Evolutionary conservation across 2,329 filamentous ascomycete genomes (phyloP).

Genomic region (Colletotrichum horii): DNA sequence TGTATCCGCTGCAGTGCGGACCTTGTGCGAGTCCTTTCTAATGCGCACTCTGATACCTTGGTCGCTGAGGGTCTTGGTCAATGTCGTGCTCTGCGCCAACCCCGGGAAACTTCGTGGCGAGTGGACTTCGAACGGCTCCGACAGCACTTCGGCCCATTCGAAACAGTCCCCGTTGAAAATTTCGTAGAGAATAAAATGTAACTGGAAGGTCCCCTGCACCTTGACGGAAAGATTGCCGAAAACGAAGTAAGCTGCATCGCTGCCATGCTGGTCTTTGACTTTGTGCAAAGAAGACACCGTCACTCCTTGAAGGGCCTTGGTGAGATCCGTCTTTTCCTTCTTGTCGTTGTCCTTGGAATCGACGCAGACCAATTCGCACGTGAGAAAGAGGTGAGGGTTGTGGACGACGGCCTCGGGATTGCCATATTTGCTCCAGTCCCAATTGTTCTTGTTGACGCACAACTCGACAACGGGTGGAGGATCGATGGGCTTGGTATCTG

Average conservation of each 20-base stretch:
- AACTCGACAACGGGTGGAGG: constrained; percentile 86
- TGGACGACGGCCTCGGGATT: constrained; percentile 28
- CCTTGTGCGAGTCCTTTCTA: constrained; percentile 75
- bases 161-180: constrained; percentile 25
- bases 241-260: constrained; percentile 87
- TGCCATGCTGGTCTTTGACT: constrained; percentile 78
- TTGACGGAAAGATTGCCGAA: constrained; percentile 87
- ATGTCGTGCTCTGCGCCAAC: constrained; percentile 77
- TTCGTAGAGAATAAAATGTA: constrained; percentile 81
- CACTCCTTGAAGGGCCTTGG: constrained; percentile 69
- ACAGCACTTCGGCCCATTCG: constrained; percentile 48
- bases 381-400: constrained; percentile 54
- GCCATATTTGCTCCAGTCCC: constrained; percentile 44
- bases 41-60: constrained; percentile 84
- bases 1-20: constrained; percentile 53
- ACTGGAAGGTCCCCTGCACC: constrained; percentile 71
- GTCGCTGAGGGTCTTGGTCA: constrained; percentile 84
- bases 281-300: constrained; percentile 82
- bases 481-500: constrained; percentile 86
- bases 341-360: constrained; percentile 36
- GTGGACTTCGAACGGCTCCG: constrained; percentile 71
- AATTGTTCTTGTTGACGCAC: constrained; percentile 51
- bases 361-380: constrained; percentile 45
- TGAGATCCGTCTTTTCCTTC: constrained; percentile 3
- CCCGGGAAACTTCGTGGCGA: constrained; percentile 76